Conservation (phyloP, 148 eudicot genomes). For the Rhododendron vialii region DNA sequence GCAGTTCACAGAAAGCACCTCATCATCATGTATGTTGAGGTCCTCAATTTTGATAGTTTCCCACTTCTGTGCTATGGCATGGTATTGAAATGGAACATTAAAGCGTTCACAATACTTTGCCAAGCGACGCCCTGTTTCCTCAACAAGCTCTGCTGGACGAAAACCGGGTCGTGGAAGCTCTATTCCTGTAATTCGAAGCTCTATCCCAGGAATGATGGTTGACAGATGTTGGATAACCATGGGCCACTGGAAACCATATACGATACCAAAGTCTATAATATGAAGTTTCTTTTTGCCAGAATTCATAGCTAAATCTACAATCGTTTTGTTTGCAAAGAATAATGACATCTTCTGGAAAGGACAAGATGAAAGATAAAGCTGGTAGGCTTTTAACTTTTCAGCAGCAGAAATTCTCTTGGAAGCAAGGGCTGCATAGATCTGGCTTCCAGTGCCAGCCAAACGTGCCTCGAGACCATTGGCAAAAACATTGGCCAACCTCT, state of each 20-base stretch:
- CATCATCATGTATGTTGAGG: constrained; percentile 25
- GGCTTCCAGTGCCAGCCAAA: constrained; percentile 38
- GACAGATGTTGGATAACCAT: constrained; percentile 30
- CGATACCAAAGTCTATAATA: constrained; percentile 41
- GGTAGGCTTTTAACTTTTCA: constrained; percentile 41
- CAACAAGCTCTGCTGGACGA: constrained; percentile 36
- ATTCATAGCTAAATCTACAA: constrained; percentile 12
- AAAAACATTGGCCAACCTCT: constrained; percentile 41
- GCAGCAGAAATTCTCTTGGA: constrained; percentile 30
- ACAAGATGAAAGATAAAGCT: constrained; percentile 28
- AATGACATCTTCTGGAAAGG: constrained; percentile 36
- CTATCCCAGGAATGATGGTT: constrained; percentile 10
- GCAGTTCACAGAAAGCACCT: constrained; percentile 36
- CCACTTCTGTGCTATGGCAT: constrained; percentile 44
- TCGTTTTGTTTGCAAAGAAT: constrained; percentile 29
- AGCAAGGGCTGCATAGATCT: constrained; percentile 29
- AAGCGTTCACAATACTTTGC: constrained; percentile 34
- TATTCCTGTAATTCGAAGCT: constrained; percentile 44
- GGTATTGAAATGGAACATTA: constrained; percentile 34
- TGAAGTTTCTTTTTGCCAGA: constrained; percentile 29
- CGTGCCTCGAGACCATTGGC: constrained; percentile 46
- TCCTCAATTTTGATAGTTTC: constrained; percentile 36
- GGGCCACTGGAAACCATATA: constrained; percentile 50
- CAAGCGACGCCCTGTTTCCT: constrained; percentile 42
- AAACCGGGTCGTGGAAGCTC: constrained; percentile 41